Percentiles rank a stretch among this genome's conserved stretches.
Evolutionary conservation across 2,329 filamentous ascomycete genomes (phyloP).

Genomic region (Rhinocladiella similis): DNA sequence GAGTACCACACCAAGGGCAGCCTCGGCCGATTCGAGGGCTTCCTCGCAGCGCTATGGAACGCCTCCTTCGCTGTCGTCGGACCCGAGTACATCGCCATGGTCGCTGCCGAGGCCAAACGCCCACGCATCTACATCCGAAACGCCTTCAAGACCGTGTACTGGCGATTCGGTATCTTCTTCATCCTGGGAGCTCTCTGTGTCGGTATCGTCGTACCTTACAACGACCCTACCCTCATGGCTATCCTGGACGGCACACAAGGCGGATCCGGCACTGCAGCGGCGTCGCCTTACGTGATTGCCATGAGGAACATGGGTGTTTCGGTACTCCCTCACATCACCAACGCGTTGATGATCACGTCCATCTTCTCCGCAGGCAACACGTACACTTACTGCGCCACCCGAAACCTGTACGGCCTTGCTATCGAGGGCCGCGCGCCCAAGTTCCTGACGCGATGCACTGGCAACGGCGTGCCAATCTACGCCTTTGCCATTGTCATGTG

Average conservation of each 20-base stretch:
- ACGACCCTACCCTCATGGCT: slow-evolving; percentile 58
- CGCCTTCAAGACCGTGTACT: slow-evolving; percentile 73
- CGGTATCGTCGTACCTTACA: slow-evolving; percentile 67
- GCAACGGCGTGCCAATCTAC: slow-evolving; percentile 67
- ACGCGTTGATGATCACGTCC: slow-evolving; percentile 67
- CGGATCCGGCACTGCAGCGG: slow-evolving; percentile 58
- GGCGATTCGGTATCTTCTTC: slow-evolving; percentile 73
- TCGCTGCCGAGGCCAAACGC: slow-evolving; percentile 67
- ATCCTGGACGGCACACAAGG: slow-evolving; percentile 46
- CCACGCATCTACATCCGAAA: slow-evolving; percentile 67
- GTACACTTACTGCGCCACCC: slow-evolving; percentile 61
- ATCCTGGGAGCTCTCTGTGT: slow-evolving; percentile 68
- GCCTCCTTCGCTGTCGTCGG: slow-evolving; percentile 66
- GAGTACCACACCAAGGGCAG: slow-evolving; percentile 61
- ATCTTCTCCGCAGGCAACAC: slow-evolving; percentile 67
- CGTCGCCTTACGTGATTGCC: slow-evolving; percentile 65
- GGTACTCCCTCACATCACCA: slow-evolving; percentile 66
- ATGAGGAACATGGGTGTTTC: slow-evolving; percentile 64
- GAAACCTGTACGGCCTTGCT: slow-evolving; percentile 64
- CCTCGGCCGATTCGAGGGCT: slow-evolving; percentile 53
- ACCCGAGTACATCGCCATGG: slow-evolving; percentile 62
- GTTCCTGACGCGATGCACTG: slow-evolving; percentile 50
- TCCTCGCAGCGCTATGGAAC: slow-evolving; percentile 71
- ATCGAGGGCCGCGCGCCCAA: slow-evolving; percentile 62
- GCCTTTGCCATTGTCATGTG: slow-evolving; percentile 64